Conservation (phyloP, 345 rosid species). For the Arabidopsis thaliana region TAIR10.1 NC_003071.7:16758001-16758500, state of each 20-base stretch:
- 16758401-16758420: too few relatives aligned
- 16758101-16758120: background rate
- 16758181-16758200: conserved; percentile 7
- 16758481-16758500: background rate
- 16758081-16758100: background rate
- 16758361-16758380: too few relatives aligned
- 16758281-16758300: conserved; percentile 35
- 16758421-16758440: too few relatives aligned
- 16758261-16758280: conserved; percentile 13
- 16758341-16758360: too few relatives aligned
- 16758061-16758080: background rate
- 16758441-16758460: too few relatives aligned
- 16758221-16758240: conserved; percentile 16
- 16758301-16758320: conserved; percentile 12
- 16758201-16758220: conserved; percentile 26
- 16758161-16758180: background rate
- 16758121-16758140: background rate
- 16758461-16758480: too few relatives aligned
- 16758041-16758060: background rate
- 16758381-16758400: too few relatives aligned
- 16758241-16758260: conserved; percentile 18
- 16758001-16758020: background rate
- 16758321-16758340: conserved; percentile 1
- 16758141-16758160: background rate
- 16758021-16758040: too few relatives aligned